A percentile compares a stretch with the other conserved stretches of the same genome.
Conservation (phyloP, 2,329 filamentous ascomycete genomes). For the Penicillium sp. region DNA sequence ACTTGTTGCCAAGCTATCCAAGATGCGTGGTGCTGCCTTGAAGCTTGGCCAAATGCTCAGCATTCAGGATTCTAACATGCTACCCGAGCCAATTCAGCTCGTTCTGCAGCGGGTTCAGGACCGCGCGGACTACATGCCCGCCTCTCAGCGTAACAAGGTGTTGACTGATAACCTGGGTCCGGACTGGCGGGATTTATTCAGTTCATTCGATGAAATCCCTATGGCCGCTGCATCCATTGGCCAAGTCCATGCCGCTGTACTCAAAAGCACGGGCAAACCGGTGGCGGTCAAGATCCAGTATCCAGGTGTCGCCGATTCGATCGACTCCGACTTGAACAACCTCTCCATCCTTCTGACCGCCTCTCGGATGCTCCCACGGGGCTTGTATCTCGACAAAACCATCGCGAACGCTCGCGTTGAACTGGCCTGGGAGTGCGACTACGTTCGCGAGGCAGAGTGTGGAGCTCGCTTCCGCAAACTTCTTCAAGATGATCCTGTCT, state of each 20-base stretch:
- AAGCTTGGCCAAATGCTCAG: constrained; percentile 98
- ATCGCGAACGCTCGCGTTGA: constrained; percentile 91
- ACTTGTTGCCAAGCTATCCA: constrained; percentile 83
- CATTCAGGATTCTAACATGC: constrained; percentile 94
- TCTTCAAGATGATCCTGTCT: constrained; percentile 70
- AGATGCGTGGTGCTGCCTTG: constrained; percentile 93
- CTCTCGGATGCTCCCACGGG: constrained; percentile 81
- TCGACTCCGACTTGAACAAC: constrained; percentile 94
- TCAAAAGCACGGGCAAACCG: constrained; percentile 65
- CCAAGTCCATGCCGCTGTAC: constrained; percentile 80
- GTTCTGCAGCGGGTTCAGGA: constrained; percentile 94
- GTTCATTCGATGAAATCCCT: constrained; percentile 79
- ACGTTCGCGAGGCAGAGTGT: constrained; percentile 78
- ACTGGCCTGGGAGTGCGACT: constrained; percentile 96
- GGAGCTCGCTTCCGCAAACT: constrained; percentile 69
- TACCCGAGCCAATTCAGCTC: constrained; percentile 78
- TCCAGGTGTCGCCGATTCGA: constrained; percentile 89
- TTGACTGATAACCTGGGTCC: constrained; percentile 69
- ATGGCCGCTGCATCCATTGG: constrained; percentile 96
- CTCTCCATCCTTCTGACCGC: constrained; percentile 84
- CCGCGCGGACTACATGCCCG: constrained; percentile 95
- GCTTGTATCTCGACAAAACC: constrained; percentile 91
- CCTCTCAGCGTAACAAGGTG: constrained; percentile 84
- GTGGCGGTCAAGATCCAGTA: constrained; percentile 98
- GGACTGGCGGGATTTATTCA: constrained; percentile 79